These are phyloP conservation scores for Epichloe hybrida DNA, from an alignment of 2,329 filamentous ascomycete genomes.

Conservation along the genomic window DNA sequence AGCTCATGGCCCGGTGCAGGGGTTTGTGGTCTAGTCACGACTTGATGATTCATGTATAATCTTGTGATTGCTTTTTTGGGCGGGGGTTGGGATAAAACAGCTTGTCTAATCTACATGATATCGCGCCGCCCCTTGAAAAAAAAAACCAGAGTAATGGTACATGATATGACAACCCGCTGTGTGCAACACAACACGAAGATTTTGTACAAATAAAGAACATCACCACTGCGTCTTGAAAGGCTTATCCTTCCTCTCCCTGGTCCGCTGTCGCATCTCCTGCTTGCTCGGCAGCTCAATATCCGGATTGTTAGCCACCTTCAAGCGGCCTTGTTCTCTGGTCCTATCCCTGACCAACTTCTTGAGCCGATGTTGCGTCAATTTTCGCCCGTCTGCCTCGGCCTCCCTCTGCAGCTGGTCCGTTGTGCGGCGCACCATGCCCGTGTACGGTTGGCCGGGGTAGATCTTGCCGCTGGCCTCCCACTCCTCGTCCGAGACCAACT, in stretches of 20 bases:
- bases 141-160: neutral
- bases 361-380: slow-evolving; percentile 14
- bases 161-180: neutral
- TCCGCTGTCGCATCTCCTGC: slow-evolving; percentile 18
- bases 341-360: slow-evolving; percentile 16
- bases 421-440: slow-evolving; percentile 32
- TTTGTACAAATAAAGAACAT: neutral
- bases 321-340: slow-evolving; percentile 6
- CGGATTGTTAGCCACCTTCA: slow-evolving; percentile 26
- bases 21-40: neutral
- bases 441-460: slow-evolving; percentile 41
- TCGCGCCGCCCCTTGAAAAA: neutral
- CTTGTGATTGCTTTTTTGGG: neutral
- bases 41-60: neutral
- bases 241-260: slow-evolving; percentile 5
- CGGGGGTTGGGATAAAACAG: neutral
- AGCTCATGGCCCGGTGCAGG: slow-evolving; percentile 1
- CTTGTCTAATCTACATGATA: neutral
- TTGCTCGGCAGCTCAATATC: slow-evolving; percentile 26
- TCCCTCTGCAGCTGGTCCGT: slow-evolving; percentile 23
- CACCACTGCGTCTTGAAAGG: neutral
- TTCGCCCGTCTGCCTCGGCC: slow-evolving; percentile 18
- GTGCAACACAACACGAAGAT: neutral
- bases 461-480: slow-evolving; percentile 33
- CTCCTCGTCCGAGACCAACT: slow-evolving; percentile 43